Evolutionary conservation across 2,329 filamentous ascomycete species (phyloP), one percentile per base, ranked within the genome.

Genomic region (Penicillium sp.): DNA sequence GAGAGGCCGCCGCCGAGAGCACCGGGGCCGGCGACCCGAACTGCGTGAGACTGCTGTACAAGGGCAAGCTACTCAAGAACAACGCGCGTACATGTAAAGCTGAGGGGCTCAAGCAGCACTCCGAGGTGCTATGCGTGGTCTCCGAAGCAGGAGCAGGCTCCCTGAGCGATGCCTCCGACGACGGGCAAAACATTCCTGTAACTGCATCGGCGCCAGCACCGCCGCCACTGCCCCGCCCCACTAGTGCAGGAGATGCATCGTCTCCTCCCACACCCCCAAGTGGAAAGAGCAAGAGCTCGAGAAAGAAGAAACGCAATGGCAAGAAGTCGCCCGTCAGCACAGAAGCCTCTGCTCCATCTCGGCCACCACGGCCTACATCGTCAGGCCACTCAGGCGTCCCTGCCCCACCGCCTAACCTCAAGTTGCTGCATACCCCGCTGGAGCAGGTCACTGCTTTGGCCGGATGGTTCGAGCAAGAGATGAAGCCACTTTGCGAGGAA

Each of bases 71-170:
- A 37, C 65, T 81, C 49, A 77, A 75, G 53, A 69, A 79, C 58
- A 74, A 81, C 62, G 54, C 62, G 6, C 61, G 62, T 41, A 65
- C 75, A 10, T 77, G 78, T 56, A 75, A 74, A 59, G 66, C 72
- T 37, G 77, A 79, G 57, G 75, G 77, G 17, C 68, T 81, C 37
- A 80, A 80, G 61, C 79, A 81, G 60, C 73, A 80, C 50, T 80
- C 78, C 4, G 75, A 80, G 62, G 72, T 81, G 49, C 66, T 79
- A 54, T 78, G 75, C 52, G 77, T 80, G 40, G 74, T 80, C 29
- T 77, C 76, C 5, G 75, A 78, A 47, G 70, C 69, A 2, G 71
- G 69, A 13, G 67, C 70, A 31, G 68, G 62, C 45, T 67, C 68
- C 12, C 67, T 69, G 12, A 73, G 70, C 47, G 74, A 75, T 27